phyloP scores from a whole-genome alignment of 139 green algal species.

The Helicosporidium sp. region DNA sequence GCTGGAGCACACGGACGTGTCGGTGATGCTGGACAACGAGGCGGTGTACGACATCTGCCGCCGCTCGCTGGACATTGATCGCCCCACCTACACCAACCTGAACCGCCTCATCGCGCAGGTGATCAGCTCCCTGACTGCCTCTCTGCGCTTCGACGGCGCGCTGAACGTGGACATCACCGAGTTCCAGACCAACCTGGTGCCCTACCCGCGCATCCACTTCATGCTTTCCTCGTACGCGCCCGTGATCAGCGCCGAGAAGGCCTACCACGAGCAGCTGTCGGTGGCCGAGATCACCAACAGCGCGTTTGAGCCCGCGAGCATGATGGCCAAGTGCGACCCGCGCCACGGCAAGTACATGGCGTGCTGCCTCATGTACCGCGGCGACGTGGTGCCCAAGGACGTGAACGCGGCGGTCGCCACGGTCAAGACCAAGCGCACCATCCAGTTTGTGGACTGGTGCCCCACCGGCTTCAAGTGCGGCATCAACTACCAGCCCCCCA shows the following conservation, averaged over 20 bases:
- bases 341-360: conserved; percentile 96
- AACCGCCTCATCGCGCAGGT: conserved; percentile 81
- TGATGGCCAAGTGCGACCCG: conserved; percentile 96
- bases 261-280: conserved; percentile 95
- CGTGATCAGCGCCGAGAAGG: conserved; percentile 96
- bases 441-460: conserved; percentile 97
- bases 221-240: conserved; percentile 94
- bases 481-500: conserved; percentile 99
- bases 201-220: conserved; percentile 97
- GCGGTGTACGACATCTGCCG: conserved; percentile 96
- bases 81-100: conserved; percentile 92
- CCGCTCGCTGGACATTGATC: conserved; percentile 85
- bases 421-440: conserved; percentile 98
- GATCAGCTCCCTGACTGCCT: conserved; percentile 88
- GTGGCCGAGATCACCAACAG: conserved; percentile 95
- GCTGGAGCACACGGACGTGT: conserved; percentile 92
- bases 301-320: conserved; percentile 79
- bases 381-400: conserved; percentile 98
- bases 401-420: conserved; percentile 88
- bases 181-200: conserved; percentile 98
- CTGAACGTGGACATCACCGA: conserved; percentile 94
- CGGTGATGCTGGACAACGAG: conserved; percentile 93
- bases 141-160: conserved; percentile 82
- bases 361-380: conserved; percentile 98
- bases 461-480: conserved; percentile 98